Conservation (phyloP, 1,284 basidiomycete species). For the Amylostereum areolatum region DNA sequence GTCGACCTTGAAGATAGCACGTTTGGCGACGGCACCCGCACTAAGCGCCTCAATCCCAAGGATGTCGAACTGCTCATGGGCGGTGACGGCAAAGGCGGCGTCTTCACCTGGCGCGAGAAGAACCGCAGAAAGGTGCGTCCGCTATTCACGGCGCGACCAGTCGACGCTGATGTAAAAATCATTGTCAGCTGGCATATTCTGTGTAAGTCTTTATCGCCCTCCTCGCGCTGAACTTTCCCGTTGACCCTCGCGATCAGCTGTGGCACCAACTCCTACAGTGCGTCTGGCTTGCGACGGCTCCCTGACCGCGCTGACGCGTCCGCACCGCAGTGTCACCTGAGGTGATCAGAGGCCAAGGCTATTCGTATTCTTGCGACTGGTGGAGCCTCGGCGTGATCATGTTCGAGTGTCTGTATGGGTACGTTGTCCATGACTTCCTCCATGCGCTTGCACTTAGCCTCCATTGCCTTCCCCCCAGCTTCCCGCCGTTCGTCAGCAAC, state of each 20-base stretch:
- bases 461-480: conserved; percentile 41
- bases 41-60: conserved; percentile 69
- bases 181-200: conserved; percentile 80
- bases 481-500: conserved; percentile 90
- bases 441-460: conserved; percentile 10
- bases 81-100: conserved; percentile 66
- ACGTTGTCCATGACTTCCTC: conserved; percentile 27
- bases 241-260: conserved; percentile 43
- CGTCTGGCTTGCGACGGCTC: conserved; percentile 23
- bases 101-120: conserved; percentile 93
- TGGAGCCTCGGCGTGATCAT: conserved; percentile 96
- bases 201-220: conserved; percentile 52
- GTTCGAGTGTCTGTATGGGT: conserved; percentile 88
- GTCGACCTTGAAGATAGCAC: conserved; percentile 82
- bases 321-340: conserved; percentile 78
- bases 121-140: conserved; percentile 74
- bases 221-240: conserved; percentile 1
- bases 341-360: conserved; percentile 89
- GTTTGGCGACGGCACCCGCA: conserved; percentile 56
- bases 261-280: conserved; percentile 90
- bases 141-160: conserved; percentile 6
- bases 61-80: conserved; percentile 80
- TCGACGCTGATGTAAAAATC: conserved; percentile 13
- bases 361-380: conserved; percentile 95
- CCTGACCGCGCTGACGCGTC: conserved; percentile 10